Evolutionary conservation across 495 filamentous ascomycete genomes (phyloP), one percentile per base, ranked within the genome.

Genomic region (Hypoxylon lenormandii): DNA sequence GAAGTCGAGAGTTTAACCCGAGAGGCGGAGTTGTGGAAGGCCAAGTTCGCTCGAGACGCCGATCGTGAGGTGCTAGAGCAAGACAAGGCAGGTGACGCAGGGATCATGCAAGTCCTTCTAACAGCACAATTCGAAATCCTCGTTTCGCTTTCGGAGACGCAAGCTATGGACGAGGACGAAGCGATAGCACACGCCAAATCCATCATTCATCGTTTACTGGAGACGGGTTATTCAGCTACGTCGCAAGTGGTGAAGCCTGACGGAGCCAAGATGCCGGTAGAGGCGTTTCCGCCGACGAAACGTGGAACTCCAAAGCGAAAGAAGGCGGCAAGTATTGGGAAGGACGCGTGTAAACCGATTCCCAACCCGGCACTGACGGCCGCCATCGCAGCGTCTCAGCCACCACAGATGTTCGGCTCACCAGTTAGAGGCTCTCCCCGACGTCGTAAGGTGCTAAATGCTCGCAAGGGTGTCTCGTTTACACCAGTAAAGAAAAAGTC

Each of bases 81-180:
- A 65, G 93, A 97, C 70, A 94, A 90, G 78, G 83, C 84, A 42
- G 91, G 91, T 36, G 91, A 96, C 77, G 87, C 88, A 8, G 88
- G 84, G 16, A 85, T 90, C 18, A 82, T 96, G 69, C 93, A 97
- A 76, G 84, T 90, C 5, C 85, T 98, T 42, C 85, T 97, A 6
- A 88, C 89, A 49, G 92, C 94, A 21, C 94, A 98, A 72, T 95
- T 98, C 72, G 94, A 98, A 74, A 91, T 92, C 2, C 87, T 97
- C 53, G 83, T 89, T 16, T 90, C 91, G 0, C 84, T 99, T 59
- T 87, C 89, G 59, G 90, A 90, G 60, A 90, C 96, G 37, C 84
- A 95, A 70, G 81, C 85, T 26, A 90, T 97, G 85, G 88, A 80
- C 68, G 92, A 95, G 78, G 86, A 86, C 68, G 91, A 97, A 57